These are phyloP conservation scores for Aspergillus ostianus DNA, from an alignment of 495 filamentous ascomycete species.

Conservation along the genomic window DNA sequence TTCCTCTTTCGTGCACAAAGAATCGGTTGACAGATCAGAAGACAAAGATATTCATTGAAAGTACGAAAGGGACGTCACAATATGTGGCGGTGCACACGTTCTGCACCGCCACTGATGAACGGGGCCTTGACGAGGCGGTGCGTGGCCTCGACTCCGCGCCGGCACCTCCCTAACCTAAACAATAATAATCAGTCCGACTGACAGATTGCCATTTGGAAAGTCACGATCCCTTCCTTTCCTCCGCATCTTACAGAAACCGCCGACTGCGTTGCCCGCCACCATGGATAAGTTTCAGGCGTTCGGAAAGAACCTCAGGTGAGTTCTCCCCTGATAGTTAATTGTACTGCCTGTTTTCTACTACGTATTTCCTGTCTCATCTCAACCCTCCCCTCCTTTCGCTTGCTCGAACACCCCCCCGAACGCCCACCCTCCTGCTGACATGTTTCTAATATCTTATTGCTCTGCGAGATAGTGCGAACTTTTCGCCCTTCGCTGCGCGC, in stretches of 20 bases:
- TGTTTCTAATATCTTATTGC: constrained; percentile 22
- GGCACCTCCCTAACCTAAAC: not conserved
- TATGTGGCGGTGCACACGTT: constrained; percentile 25
- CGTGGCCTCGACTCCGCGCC: constrained; percentile 11
- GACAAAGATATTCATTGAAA: no score
- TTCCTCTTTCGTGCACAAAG: no score
- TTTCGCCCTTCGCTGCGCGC: constrained; percentile 89
- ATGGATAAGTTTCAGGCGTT: constrained; percentile 74
- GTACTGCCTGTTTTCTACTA: not conserved
- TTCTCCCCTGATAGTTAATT: constrained; percentile 6
- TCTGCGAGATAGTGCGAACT: constrained; percentile 50
- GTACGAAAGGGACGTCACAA: no score
- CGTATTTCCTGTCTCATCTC: not conserved
- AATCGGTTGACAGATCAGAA: no score
- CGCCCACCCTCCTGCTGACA: constrained; percentile 23
- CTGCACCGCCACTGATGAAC: not conserved
- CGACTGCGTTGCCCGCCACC: constrained; percentile 14
- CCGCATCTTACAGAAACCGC: not conserved
- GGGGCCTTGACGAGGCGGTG: constrained; percentile 20
- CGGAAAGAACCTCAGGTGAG: constrained; percentile 72
- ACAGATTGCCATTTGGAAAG: not conserved
- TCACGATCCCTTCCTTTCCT: not conserved
- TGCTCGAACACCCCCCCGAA: not conserved
- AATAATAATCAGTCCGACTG: not conserved
- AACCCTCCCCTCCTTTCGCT: not conserved